phyloP scores from a whole-genome alignment of 2,329 filamentous ascomycete genomes.

The Trichoderma lentiforme region DNA sequence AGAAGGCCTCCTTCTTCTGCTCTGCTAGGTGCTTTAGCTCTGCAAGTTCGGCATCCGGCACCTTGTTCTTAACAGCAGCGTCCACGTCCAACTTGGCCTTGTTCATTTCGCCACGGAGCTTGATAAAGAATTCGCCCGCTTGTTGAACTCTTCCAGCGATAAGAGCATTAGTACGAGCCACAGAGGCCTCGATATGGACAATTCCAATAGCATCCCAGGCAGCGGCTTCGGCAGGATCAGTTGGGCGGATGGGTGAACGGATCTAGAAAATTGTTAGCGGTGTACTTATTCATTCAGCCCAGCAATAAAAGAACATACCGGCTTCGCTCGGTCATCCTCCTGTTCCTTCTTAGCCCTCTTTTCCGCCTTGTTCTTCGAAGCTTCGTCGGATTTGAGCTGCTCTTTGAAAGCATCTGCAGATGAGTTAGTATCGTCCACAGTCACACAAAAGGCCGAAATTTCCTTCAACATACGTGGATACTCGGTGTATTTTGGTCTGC shows the following conservation, averaged over 20 bases:
- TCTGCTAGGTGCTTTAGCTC: conserved; percentile 42
- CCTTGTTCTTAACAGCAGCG: conserved; percentile 42
- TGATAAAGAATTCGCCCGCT: conserved; percentile 49
- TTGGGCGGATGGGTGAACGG: conserved; percentile 43
- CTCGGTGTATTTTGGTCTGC: conserved; percentile 46
- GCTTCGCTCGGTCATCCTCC: conserved; percentile 40
- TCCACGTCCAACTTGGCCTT: conserved; percentile 45
- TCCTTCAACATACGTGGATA: conserved; percentile 37
- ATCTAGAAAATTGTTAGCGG: conserved; percentile 26
- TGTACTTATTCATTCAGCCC: background rate
- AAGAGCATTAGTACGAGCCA: conserved; percentile 36
- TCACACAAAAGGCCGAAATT: background rate
- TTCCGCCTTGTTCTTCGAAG: conserved; percentile 44
- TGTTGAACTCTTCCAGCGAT: conserved; percentile 49
- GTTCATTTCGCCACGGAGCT: conserved; percentile 47
- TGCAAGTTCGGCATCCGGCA: conserved; percentile 34
- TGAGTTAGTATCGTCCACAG: background rate
- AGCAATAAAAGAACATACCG: conserved; percentile 31
- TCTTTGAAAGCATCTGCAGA: conserved; percentile 42
- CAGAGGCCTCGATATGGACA: conserved; percentile 44
- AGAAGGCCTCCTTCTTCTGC: conserved; percentile 47
- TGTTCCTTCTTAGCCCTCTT: conserved; percentile 43
- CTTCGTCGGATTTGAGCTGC: conserved; percentile 45
- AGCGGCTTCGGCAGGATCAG: conserved; percentile 45
- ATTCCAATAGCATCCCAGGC: conserved; percentile 54